Percentiles rank a stretch among this genome's conserved stretches.
Conservation (phyloP, 345 rosid genomes). For the Turritis glabra region DNA sequence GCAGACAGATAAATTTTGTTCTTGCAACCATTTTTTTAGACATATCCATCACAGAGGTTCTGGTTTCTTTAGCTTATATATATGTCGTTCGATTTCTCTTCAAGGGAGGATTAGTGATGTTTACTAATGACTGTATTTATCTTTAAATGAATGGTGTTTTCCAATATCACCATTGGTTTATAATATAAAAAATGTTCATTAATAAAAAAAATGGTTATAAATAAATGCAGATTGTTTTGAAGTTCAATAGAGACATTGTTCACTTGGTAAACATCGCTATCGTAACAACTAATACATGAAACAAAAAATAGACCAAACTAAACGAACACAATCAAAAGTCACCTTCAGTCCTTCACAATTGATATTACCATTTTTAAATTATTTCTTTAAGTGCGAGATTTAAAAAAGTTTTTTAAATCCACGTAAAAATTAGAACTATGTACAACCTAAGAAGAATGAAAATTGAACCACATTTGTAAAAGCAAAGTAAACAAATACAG, state of each 20-base stretch:
- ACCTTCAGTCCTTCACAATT: background rate
- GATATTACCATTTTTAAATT: background rate
- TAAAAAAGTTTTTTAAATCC: background rate
- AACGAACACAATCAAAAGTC: background rate
- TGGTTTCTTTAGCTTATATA: background rate
- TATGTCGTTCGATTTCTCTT: background rate
- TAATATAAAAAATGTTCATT: too few species aligned
- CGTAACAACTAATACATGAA: background rate
- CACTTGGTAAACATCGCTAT: background rate
- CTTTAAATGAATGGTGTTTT: too few species aligned
- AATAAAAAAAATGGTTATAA: background rate
- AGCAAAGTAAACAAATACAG: background rate
- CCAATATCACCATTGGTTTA: background rate
- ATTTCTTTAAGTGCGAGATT: background rate
- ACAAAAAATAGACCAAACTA: background rate
- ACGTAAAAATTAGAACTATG: background rate
- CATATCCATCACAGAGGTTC: background rate
- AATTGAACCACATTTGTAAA: background rate
- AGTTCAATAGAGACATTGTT: background rate
- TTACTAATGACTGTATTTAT: too few species aligned
- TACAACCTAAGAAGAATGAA: background rate
- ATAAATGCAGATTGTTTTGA: background rate
- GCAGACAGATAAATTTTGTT: background rate
- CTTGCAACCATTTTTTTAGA: background rate
- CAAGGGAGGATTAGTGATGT: too few species aligned